Conservation (phyloP, 2,329 filamentous ascomycete species). For the Neonectria ditissima region DNA sequence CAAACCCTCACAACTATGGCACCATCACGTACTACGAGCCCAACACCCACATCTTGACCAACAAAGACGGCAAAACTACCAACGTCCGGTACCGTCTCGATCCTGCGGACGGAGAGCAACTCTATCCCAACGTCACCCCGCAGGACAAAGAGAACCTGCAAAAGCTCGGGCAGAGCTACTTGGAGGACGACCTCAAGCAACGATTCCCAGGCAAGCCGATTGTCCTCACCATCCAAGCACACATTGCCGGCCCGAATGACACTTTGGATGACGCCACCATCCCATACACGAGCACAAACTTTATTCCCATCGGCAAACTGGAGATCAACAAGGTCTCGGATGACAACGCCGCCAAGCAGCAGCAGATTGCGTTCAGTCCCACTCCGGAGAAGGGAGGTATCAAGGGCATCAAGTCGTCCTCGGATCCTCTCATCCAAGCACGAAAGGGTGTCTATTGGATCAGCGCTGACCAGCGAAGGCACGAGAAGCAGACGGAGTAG, state of each 20-base stretch:
- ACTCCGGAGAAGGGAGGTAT: conserved; percentile 24
- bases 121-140: conserved; percentile 8
- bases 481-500: conserved; percentile 23
- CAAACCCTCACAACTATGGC: conserved; percentile 28
- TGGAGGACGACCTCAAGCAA: conserved; percentile 23
- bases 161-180: conserved; percentile 15
- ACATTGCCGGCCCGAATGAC: conserved; percentile 22
- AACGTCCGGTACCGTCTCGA: conserved; percentile 29
- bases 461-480: conserved; percentile 19
- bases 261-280: conserved; percentile 19
- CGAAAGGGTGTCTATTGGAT: conserved; percentile 29
- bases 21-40: conserved; percentile 32
- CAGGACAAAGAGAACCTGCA: conserved; percentile 7
- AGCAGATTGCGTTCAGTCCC: conserved; percentile 21
- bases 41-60: conserved; percentile 29
- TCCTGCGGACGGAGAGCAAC: conserved; percentile 17
- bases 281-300: conserved; percentile 9
- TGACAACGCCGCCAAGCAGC: conserved; percentile 13
- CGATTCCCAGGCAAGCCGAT: conserved; percentile 29
- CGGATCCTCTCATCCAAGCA: conserved; percentile 20
- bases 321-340: conserved; percentile 30
- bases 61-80: conserved; percentile 16
- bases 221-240: conserved; percentile 27
- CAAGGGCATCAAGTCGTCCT: conserved; percentile 18
- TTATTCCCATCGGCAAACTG: conserved; percentile 11